phyloP scores from a whole-genome alignment of 208 protist genomes.

The Crithidia bombi region DNA sequence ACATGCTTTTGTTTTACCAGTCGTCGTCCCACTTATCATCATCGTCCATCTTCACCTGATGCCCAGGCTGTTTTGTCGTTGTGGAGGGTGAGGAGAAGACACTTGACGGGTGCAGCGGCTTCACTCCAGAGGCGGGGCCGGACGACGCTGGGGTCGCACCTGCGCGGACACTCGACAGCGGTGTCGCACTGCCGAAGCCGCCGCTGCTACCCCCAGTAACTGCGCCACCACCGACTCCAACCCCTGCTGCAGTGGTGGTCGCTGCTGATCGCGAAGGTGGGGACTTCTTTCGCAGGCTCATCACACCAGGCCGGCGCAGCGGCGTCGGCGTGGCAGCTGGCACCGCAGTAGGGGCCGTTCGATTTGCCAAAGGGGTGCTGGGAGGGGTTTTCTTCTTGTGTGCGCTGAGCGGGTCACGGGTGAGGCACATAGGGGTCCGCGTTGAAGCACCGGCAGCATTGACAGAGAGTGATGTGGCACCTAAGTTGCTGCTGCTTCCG shows the following conservation, averaged over 20 bases:
- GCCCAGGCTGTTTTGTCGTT: neutral
- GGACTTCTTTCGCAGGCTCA: constrained; percentile 43
- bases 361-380: constrained; percentile 11
- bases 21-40: constrained; percentile 69
- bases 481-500: neutral
- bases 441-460: neutral
- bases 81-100: constrained; percentile 10
- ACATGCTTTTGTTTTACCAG: constrained; percentile 30
- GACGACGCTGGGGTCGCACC: neutral
- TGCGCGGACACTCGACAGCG: neutral
- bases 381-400: constrained; percentile 20
- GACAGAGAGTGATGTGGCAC: neutral
- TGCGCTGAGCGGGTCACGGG: neutral
- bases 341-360: neutral
- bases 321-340: neutral
- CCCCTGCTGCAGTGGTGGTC: neutral
- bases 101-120: neutral
- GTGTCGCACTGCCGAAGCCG: neutral
- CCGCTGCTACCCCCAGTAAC: neutral
- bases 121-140: neutral
- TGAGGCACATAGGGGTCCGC: neutral
- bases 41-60: constrained; percentile 39
- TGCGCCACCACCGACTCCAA: neutral
- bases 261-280: constrained; percentile 13
- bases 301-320: constrained; percentile 11